These are phyloP conservation scores for Skeletonema potamos DNA, from an alignment of 108 stramenopile genomes.

Conservation along the genomic window DNA sequence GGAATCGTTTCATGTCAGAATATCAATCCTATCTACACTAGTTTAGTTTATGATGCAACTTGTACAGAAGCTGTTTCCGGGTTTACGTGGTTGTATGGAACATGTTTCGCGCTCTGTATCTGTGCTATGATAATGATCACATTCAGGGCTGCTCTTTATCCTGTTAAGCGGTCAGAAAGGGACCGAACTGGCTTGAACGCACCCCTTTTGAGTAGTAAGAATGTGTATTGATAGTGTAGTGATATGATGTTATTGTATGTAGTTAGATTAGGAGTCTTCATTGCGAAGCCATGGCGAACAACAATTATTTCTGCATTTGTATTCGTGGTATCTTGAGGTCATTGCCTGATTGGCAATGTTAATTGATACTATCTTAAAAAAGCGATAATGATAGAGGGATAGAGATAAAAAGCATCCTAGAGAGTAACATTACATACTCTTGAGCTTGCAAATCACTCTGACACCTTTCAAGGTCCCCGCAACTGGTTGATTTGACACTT, in stretches of 20 bases:
- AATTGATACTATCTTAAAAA: too few species aligned
- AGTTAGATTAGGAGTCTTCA: too few species aligned
- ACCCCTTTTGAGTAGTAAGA: not conserved
- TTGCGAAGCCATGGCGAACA: too few species aligned
- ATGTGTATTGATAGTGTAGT: not conserved
- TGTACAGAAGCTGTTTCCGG: constrained; percentile 11
- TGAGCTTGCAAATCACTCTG: too few species aligned
- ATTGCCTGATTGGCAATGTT: too few species aligned
- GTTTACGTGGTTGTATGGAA: not conserved
- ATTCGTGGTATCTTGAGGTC: too few species aligned
- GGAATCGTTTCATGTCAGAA: constrained; percentile 3
- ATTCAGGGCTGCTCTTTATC: constrained; percentile 48
- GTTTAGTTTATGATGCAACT: constrained; percentile 8
- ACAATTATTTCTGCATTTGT: too few species aligned
- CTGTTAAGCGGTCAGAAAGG: constrained; percentile 8
- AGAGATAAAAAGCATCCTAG: too few species aligned
- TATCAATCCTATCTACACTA: constrained; percentile 19
- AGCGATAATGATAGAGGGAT: too few species aligned
- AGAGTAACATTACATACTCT: too few species aligned
- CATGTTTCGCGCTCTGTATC: constrained; percentile 6
- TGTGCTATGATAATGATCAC: constrained; percentile 44
- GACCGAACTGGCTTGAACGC: not conserved
- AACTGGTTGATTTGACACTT: too few species aligned
- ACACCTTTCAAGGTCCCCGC: too few species aligned
- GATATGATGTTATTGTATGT: not conserved